Evolutionary conservation across 192 early-diverging fungal genomes (phyloP), one percentile per base, ranked within the genome.

Genomic region (Entomortierella chlamydospora): DNA sequence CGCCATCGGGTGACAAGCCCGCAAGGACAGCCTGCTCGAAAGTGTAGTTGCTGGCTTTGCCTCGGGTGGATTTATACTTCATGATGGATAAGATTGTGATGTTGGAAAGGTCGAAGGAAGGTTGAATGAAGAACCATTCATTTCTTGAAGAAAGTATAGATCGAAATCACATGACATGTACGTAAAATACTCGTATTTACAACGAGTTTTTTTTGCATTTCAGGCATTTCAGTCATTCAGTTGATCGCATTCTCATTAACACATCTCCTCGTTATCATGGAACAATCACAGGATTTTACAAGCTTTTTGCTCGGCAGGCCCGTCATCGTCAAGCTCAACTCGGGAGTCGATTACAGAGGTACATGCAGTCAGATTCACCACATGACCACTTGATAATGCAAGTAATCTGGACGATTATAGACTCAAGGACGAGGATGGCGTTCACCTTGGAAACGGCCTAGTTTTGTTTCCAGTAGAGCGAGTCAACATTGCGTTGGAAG

Each of bases 301-400:
- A 92, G 89, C 60, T 86, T 88, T 50, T 92, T 94, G 52, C 89
- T 97, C 52, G 96, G 97, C 20, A 85, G 88, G 60, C 88, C 88
- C 17, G 97, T 99, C 25, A 89, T 93, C 69, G 97, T 99, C 20
- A 94, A 94, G 67, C 87, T 99, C 15, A 98, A 98, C 84, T 98
- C 97, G 23, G 96, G 97, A 31, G 90, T 99, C 57, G 95, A 98
- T 63, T 99, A 99, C 83, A 89, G 89, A 85, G 97, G 97, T 93
- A 86, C 42, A 54, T 15, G 15, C 9, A 5, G 6, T 56, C 34
- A 37, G 34, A 37, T 10, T 37, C 34, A 37, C 34, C 10, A 37
- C 34, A 37, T 37, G n/a, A n/a, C n/a, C 34, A 37, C 4, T 37
- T 37, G 10, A 37, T 10, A 37, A 37, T 37, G 34, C 4, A 10